Percentiles rank a stretch among this genome's conserved stretches.
These are phyloP conservation scores for Posidonia australis DNA, from an alignment of 106 monocot species.

Conservation along the genomic window DNA sequence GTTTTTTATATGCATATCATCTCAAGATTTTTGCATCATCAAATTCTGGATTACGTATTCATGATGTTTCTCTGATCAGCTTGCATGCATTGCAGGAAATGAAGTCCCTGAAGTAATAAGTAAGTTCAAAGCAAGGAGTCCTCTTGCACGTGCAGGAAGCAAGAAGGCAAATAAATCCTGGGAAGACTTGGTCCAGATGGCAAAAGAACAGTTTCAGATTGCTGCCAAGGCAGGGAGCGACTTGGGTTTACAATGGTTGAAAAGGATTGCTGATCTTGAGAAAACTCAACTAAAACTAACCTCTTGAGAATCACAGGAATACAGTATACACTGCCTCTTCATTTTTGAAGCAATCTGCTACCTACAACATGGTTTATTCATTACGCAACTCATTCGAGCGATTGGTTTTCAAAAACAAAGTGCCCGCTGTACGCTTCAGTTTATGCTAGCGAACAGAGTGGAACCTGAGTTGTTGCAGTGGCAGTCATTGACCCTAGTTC, in stretches of 20 bases:
- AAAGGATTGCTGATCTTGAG: conserved; percentile 6
- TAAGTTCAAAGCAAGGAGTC: conserved; percentile 8
- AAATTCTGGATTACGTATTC: too few relatives aligned
- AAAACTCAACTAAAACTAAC: neutral
- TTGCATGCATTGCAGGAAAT: conserved; percentile 5
- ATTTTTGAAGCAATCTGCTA: neutral
- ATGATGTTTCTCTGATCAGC: neutral
- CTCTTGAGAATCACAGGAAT: neutral
- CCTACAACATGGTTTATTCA: too few relatives aligned
- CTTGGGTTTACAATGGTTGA: conserved; percentile 24
- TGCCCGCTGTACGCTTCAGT: too few relatives aligned
- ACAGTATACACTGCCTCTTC: neutral
- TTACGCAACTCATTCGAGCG: too few relatives aligned
- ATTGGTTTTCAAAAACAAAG: too few relatives aligned
- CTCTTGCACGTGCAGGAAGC: neutral
- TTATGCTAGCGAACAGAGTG: too few relatives aligned
- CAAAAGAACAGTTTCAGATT: conserved; percentile 17
- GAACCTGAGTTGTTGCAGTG: too few relatives aligned
- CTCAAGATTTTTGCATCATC: too few relatives aligned
- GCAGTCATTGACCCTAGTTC: too few relatives aligned
- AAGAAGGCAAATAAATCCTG: neutral
- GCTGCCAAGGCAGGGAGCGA: conserved; percentile 16
- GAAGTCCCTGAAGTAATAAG: conserved; percentile 14
- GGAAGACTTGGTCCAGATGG: conserved; percentile 5
- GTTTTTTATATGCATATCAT: too few relatives aligned